Base-by-base conservation (phyloP, 345 rosid genomes). In the Eucalyptus decipiens region DNA sequence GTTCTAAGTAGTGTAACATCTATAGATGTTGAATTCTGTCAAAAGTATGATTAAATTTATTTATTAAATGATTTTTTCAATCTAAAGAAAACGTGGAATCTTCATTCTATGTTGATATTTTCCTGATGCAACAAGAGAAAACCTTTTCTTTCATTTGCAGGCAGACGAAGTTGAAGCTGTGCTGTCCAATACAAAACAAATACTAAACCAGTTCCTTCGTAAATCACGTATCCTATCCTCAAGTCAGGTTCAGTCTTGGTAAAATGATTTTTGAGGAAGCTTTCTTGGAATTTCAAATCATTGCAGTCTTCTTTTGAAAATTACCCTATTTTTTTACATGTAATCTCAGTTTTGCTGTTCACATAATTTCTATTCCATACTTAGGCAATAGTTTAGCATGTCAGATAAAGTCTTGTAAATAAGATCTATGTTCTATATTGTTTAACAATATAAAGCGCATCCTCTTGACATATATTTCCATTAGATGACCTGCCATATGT, bases 121-220 rank as follows among this genome's bases (percentile, higher is more conserved):
- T 86, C n/a, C 58, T 40, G 69, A 86, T 37, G 45, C 81, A 37
- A 54, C 85, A 34, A 26, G 45, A 54, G 15, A 9, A 37, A 14
- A 45, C 5, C 62, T 88, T 88, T 88, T 65, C 80, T 89, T 89
- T 62, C 47, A 88, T 85, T 85, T 81, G 37, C 95, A 97, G 99
- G 98, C 94, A 86, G 98, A 97, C 88, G 97, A 96, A 93, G 97
- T 95, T 72, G 98, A 97, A 94, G 99, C 99, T 91, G 96, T 96
- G 86, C 89, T 96, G 80, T 97, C 99, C 90, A 97, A 97, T 93
- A 94, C 99, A 88, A 97, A 97, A 92, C 99, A 97, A 95, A 95
- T 97, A 90, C 97, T 97, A 58, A 95, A 93, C 90, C 99, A 96
- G 92, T 96, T 96, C 93, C 95, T 97, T 87, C 95, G 91, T 65